Evolutionary conservation across 148 eudicot genomes (phyloP).

Genomic region (Pharnaceum exiguum): DNA sequence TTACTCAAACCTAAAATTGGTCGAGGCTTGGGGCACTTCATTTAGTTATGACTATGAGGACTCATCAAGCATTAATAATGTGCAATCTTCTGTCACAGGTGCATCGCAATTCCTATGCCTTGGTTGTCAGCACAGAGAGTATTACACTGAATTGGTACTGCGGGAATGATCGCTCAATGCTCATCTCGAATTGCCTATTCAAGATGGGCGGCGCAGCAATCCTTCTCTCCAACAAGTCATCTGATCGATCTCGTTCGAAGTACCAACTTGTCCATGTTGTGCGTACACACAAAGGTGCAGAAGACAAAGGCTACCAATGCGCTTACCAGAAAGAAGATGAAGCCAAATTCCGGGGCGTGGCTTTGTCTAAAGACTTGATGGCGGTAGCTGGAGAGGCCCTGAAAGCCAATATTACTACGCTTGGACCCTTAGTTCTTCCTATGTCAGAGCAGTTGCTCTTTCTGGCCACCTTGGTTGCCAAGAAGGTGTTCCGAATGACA

Average conservation of each 20-base stretch:
- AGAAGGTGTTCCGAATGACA: constrained; percentile 6
- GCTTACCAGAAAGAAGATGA: constrained; percentile 20
- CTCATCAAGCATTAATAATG: neutral
- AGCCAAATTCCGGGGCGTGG: constrained; percentile 6
- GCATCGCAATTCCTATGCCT: constrained; percentile 23
- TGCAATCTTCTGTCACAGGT: constrained; percentile 10
- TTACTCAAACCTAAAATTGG: neutral
- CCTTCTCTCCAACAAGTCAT: constrained; percentile 22
- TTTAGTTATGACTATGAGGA: neutral
- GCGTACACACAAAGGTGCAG: constrained; percentile 31
- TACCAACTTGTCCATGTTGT: constrained; percentile 20
- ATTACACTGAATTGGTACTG: constrained; percentile 27
- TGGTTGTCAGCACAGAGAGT: constrained; percentile 26
- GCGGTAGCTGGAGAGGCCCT: constrained; percentile 26
- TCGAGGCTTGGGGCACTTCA: neutral
- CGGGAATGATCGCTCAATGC: constrained; percentile 35
- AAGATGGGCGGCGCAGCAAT: constrained; percentile 27
- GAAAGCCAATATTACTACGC: constrained; percentile 25
- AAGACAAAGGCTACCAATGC: constrained; percentile 20
- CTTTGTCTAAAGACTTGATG: constrained; percentile 30
- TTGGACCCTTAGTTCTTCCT: constrained; percentile 26
- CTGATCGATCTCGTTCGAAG: constrained; percentile 13
- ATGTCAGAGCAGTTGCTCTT: constrained; percentile 22
- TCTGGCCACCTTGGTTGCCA: constrained; percentile 10
- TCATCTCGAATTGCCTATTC: constrained; percentile 28